Evolutionary conservation across 2,329 filamentous ascomycete genomes (phyloP).

Genomic region (Cadophora gregata): DNA sequence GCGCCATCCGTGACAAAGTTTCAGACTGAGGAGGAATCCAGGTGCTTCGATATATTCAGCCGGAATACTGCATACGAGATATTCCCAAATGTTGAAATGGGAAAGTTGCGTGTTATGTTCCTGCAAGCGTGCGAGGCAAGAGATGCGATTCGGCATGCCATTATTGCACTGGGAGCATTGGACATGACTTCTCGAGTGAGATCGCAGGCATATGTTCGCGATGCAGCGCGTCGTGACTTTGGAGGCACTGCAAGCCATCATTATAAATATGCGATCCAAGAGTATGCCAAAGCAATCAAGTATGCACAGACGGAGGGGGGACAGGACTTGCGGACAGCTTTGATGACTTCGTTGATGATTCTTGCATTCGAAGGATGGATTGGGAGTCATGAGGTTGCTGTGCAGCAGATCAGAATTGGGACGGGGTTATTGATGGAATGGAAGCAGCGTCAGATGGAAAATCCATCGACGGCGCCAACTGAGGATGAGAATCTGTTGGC

Average conservation of each 20-base stretch:
- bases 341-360: constrained; percentile 68
- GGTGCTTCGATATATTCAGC: constrained; percentile 27
- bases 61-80: constrained; percentile 26
- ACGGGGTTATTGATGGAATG: constrained; percentile 24
- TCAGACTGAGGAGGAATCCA: constrained; percentile 21
- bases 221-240: constrained; percentile 35
- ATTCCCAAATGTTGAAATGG: constrained; percentile 24
- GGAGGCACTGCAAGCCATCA: constrained; percentile 51
- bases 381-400: constrained; percentile 64
- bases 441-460: constrained; percentile 19
- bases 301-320: constrained; percentile 51
- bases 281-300: constrained; percentile 62
- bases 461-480: not conserved
- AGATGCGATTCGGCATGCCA: constrained; percentile 64
- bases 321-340: constrained; percentile 52
- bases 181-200: constrained; percentile 63
- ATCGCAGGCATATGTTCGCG: constrained; percentile 35
- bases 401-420: constrained; percentile 63
- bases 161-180: constrained; percentile 66
- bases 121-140: constrained; percentile 65
- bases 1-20: constrained; percentile 21
- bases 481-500: constrained; percentile 21
- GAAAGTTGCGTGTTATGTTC: constrained; percentile 41
- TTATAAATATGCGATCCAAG: constrained; percentile 62
- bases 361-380: constrained; percentile 70